Conservation (phyloP, 495 filamentous ascomycete genomes). For the Neurospora sp. region DNA sequence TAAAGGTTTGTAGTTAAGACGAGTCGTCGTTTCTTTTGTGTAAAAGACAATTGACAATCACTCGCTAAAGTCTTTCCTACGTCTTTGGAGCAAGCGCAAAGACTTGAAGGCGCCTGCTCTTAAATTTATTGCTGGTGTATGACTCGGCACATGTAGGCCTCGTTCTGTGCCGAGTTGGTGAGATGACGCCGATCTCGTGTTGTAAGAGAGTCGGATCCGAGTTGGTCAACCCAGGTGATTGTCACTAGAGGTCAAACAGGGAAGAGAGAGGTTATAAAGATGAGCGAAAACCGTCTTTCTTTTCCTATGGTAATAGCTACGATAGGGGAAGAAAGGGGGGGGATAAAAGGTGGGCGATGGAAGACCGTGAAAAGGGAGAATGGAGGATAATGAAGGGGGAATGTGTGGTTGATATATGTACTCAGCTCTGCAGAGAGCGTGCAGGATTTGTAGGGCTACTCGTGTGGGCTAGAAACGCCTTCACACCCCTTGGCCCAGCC, state of each 20-base stretch:
- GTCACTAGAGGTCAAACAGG: not conserved
- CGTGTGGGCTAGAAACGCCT: too few relatives aligned
- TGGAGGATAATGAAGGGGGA: not conserved
- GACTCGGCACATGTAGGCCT: slow-evolving; percentile 21
- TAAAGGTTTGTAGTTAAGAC: not conserved
- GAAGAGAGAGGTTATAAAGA: not conserved
- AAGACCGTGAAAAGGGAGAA: not conserved
- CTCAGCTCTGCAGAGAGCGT: not conserved
- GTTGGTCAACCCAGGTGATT: not conserved
- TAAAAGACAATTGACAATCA: slow-evolving; percentile 1
- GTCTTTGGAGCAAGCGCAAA: slow-evolving; percentile 47
- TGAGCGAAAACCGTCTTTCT: not conserved
- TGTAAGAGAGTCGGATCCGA: not conserved
- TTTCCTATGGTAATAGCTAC: not conserved
- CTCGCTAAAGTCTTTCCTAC: slow-evolving; percentile 43
- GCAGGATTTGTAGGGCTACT: not conserved
- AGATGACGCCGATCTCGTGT: slow-evolving; percentile 7
- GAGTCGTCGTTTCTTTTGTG: slow-evolving; percentile 1
- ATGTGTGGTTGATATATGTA: not conserved
- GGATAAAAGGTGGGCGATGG: not conserved
- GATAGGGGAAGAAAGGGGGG: not conserved
- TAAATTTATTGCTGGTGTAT: slow-evolving; percentile 19
- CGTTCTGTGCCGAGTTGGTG: slow-evolving; percentile 14
- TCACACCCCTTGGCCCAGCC: not conserved
- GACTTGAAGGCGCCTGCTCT: slow-evolving; percentile 48